Conservation (phyloP, 495 filamentous ascomycete species). For the Aspergillus campestris region DNA sequence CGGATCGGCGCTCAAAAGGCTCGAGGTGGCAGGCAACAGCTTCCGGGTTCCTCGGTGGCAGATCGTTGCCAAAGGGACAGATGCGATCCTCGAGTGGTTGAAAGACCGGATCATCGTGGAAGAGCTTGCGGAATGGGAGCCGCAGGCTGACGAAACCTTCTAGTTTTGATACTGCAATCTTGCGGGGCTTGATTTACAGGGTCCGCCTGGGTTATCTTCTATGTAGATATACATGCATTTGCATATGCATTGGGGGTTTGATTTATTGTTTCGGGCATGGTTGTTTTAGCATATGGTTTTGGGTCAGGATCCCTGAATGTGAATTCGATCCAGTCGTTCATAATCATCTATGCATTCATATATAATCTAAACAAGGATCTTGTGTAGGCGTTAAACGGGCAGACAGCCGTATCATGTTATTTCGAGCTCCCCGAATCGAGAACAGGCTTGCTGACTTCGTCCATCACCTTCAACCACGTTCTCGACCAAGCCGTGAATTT, state of each 20-base stretch:
- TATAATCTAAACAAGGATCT: neutral
- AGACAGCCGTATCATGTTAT: neutral
- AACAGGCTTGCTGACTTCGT: constrained; percentile 31
- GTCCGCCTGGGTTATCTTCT: neutral
- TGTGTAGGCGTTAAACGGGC: too few relatives aligned
- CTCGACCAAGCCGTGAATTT: constrained; percentile 41
- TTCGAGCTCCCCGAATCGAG: neutral
- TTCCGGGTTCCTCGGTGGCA: constrained; percentile 85
- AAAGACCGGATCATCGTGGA: constrained; percentile 66
- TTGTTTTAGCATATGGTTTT: neutral
- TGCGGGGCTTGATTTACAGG: neutral
- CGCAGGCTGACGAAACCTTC: constrained; percentile 9
- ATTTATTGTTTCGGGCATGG: neutral
- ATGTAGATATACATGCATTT: constrained; percentile 5
- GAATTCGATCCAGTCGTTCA: neutral
- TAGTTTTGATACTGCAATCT: neutral
- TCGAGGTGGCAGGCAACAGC: constrained; percentile 68
- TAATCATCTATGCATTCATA: neutral
- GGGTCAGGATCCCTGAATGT: neutral
- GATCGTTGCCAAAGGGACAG: constrained; percentile 79
- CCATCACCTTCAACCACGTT: constrained; percentile 41
- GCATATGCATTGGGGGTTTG: neutral
- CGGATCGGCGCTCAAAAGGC: constrained; percentile 34
- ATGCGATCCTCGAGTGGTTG: constrained; percentile 76
- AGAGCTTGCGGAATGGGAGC: constrained; percentile 40